Evolutionary conservation across 148 eudicot species (phyloP).

Genomic region (Hydrangea macrophylla): DNA sequence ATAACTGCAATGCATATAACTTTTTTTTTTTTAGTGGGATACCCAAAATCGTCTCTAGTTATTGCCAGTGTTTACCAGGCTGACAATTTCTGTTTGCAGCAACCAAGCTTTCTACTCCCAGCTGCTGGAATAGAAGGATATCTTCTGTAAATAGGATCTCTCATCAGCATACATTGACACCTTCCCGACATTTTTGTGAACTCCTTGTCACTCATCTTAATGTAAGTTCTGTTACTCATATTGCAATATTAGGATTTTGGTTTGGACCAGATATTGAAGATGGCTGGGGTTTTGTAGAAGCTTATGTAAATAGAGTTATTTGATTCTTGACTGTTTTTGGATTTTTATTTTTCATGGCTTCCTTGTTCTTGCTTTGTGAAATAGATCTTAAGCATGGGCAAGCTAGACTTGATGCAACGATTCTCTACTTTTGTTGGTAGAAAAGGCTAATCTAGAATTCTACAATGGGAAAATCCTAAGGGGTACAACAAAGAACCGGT

Average conservation of each 20-base stretch:
- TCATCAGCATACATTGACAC: conserved; percentile 4
- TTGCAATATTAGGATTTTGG: conserved; percentile 63
- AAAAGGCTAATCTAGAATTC: too few species aligned
- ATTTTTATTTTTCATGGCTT: conserved; percentile 20
- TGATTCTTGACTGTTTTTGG: conserved; percentile 17
- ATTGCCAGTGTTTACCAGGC: neutral
- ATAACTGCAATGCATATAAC: too few species aligned
- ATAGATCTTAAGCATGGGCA: neutral
- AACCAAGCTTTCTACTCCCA: conserved; percentile 13
- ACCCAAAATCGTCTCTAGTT: too few species aligned
- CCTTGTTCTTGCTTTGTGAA: conserved; percentile 12
- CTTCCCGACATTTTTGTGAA: conserved; percentile 12
- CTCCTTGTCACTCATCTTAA: conserved; percentile 16
- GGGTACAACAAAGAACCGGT: too few species aligned
- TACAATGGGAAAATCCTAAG: too few species aligned
- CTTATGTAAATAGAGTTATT: conserved; percentile 35
- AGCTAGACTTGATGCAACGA: too few species aligned
- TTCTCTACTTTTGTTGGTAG: too few species aligned
- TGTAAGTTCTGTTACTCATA: conserved; percentile 28
- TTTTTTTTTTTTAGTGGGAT: too few species aligned
- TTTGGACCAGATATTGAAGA: conserved; percentile 86
- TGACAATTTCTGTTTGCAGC: conserved; percentile 28
- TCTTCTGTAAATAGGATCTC: conserved; percentile 11
- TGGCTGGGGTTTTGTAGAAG: conserved; percentile 85
- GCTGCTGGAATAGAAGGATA: conserved; percentile 22